phyloP scores from a whole-genome alignment of 768 basidiomycete species.

The Hydnomerulius pinastri region DNA sequence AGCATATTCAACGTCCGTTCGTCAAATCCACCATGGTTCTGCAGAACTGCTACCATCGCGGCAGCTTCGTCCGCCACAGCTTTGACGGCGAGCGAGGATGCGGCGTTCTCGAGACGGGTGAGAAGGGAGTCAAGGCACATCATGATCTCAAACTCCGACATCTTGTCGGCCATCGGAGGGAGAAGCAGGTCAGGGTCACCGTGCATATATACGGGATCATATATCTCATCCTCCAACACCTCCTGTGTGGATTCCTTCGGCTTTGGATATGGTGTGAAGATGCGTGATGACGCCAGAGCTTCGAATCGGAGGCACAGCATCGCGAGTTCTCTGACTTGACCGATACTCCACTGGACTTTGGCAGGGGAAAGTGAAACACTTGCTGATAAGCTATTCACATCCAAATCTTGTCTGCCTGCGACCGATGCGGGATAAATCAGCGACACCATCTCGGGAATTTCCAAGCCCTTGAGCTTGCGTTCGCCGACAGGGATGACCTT shows the following conservation, averaged over 20 bases:
- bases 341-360: conserved; percentile 67
- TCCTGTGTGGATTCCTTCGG: conserved; percentile 34
- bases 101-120: conserved; percentile 74
- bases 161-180: conserved; percentile 68
- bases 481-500: conserved; percentile 80
- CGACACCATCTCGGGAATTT: conserved; percentile 87
- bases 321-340: conserved; percentile 74
- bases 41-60: conserved; percentile 38
- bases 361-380: conserved; percentile 15
- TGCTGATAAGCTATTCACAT: conserved; percentile 30
- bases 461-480: conserved; percentile 91
- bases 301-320: conserved; percentile 78
- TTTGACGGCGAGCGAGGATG: conserved; percentile 33
- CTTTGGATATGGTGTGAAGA: conserved; percentile 51
- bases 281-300: conserved; percentile 62
- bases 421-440: conserved; percentile 78
- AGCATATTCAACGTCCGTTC: conserved; percentile 50
- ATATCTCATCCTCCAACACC: conserved; percentile 21
- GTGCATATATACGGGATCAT: conserved; percentile 43
- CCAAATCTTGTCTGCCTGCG: conserved; percentile 66
- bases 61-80: conserved; percentile 14
- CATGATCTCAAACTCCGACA: conserved; percentile 72
- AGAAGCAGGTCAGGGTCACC: conserved; percentile 65
- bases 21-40: conserved; percentile 42
- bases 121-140: conserved; percentile 76